Evolutionary conservation across 306 rosid genomes (phyloP).

Genomic region (Prunus fruticosa): DNA sequence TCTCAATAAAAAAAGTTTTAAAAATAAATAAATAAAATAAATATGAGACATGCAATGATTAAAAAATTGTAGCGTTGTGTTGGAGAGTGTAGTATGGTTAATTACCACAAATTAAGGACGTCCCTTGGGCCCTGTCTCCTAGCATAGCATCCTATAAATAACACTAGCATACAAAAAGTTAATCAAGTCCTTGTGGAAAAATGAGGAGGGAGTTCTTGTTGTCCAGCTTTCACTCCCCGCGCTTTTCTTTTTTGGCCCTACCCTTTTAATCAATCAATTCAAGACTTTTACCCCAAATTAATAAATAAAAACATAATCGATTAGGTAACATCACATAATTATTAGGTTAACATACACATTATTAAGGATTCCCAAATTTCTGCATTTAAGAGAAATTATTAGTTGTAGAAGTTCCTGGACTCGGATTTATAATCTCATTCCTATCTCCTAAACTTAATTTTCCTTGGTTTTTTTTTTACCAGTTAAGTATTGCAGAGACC

Average conservation of each 20-base stretch:
- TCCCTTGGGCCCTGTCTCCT: background rate
- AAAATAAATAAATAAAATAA: no score
- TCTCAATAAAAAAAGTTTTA: accelerated
- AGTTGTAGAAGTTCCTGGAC: no score
- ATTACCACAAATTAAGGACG: background rate
- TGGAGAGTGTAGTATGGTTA: background rate
- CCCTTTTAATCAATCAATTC: background rate
- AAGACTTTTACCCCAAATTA: background rate
- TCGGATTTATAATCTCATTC: no score
- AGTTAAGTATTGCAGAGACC: no score
- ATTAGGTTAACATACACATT: background rate
- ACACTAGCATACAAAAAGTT: background rate
- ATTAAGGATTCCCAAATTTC: no score
- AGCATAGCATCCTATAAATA: background rate
- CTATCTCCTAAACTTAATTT: no score
- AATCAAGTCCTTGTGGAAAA: no score
- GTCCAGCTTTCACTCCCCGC: constrained; percentile 26
- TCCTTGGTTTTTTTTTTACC: no score
- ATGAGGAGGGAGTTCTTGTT: background rate
- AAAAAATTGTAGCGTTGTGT: background rate
- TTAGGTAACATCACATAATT: background rate
- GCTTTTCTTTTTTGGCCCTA: background rate
- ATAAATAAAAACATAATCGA: background rate
- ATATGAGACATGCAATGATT: background rate
- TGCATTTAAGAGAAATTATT: no score